Evolutionary conservation across 495 filamentous ascomycete species (phyloP).

Genomic region (Aspergillus taichungensis): DNA sequence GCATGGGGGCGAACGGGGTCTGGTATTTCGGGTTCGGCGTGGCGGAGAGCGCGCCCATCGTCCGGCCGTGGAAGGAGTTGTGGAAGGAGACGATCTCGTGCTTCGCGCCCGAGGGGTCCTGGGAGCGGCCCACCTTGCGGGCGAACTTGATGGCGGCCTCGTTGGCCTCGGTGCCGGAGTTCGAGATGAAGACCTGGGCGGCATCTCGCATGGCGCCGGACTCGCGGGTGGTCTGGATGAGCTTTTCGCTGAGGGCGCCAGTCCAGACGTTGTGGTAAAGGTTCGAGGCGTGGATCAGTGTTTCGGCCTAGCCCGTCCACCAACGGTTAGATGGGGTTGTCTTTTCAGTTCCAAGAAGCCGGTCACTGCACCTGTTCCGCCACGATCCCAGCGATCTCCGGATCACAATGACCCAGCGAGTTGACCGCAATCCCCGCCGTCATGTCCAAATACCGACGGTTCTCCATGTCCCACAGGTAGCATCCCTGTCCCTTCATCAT

Average conservation of each 20-base stretch:
- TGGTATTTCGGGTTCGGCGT: conserved; percentile 99
- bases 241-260: conserved; percentile 71
- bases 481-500: conserved; percentile 81
- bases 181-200: conserved; percentile 82
- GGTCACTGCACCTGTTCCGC: conserved; percentile 55
- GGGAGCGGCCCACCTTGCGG: conserved; percentile 73
- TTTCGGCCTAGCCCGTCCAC: conserved; percentile 46
- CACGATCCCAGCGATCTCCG: conserved; percentile 57
- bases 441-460: conserved; percentile 83
- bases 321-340: conserved; percentile 7
- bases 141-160: conserved; percentile 97
- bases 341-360: neutral
- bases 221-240: conserved; percentile 67
- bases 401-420: conserved; percentile 79
- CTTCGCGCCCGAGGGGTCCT: conserved; percentile 63
- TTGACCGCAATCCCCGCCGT: conserved; percentile 96
- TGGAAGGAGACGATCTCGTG: conserved; percentile 81
- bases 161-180: conserved; percentile 91
- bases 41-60: conserved; percentile 84
- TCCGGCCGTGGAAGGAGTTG: conserved; percentile 90
- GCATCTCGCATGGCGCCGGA: conserved; percentile 75
- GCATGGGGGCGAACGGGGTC: conserved; percentile 86
- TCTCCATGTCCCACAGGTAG: conserved; percentile 84
- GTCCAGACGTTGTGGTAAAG: conserved; percentile 96
- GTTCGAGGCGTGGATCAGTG: conserved; percentile 83